Percentiles rank a stretch among this genome's conserved stretches.
Evolutionary conservation across 306 rosid genomes (phyloP).

Genomic region (Hylodesmum podocarpum): DNA sequence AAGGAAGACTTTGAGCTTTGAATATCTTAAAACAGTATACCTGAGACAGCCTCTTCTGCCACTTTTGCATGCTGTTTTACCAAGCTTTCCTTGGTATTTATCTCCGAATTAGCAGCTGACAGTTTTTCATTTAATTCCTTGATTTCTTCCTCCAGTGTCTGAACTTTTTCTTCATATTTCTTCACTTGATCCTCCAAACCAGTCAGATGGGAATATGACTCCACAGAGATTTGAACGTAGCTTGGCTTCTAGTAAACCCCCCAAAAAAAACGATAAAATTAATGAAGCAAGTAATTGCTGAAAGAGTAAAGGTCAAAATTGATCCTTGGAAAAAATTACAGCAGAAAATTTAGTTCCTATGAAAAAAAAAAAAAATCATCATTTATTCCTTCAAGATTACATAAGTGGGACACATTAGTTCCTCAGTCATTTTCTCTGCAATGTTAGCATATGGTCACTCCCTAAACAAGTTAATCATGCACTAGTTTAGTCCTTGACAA

Average conservation of each 20-base stretch:
- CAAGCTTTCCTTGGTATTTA: slow-evolving; percentile 76
- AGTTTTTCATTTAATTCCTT: slow-evolving; percentile 74
- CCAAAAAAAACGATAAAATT: neutral
- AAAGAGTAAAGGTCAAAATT: neutral
- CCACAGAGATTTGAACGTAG: slow-evolving; percentile 92
- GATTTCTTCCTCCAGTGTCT: slow-evolving; percentile 69
- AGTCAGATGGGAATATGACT: slow-evolving; percentile 83
- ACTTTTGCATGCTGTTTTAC: slow-evolving; percentile 98
- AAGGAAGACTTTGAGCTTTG: neutral
- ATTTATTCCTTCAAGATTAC: neutral
- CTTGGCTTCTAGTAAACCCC: slow-evolving; percentile 65
- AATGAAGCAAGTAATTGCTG: neutral
- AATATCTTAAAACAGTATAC: slow-evolving; percentile 42
- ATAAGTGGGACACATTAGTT: neutral
- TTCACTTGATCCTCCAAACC: slow-evolving; percentile 90
- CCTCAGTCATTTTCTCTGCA: neutral
- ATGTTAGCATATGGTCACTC: neutral
- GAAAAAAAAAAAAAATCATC: neutral
- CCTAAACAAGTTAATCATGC: neutral
- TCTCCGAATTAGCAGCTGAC: slow-evolving; percentile 72
- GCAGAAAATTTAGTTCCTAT: neutral
- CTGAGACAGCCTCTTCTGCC: slow-evolving; percentile 99
- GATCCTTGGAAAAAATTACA: neutral
- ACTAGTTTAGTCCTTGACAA: neutral
- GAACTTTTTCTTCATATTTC: slow-evolving; percentile 69